Evolutionary conservation across 2,329 filamentous ascomycete species (phyloP).

Genomic region (Fusarium zealandicum): DNA sequence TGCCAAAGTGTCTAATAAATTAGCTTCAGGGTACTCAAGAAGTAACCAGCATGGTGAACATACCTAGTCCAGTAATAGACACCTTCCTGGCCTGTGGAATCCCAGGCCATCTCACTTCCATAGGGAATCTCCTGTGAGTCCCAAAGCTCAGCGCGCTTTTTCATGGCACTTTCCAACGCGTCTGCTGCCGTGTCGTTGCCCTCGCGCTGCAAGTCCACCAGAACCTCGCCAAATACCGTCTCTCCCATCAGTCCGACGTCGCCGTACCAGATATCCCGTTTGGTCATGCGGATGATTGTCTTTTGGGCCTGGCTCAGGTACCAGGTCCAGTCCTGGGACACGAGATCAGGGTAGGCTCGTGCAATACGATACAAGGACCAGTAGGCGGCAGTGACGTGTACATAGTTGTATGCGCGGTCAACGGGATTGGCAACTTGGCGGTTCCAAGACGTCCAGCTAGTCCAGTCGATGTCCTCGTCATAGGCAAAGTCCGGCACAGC

Average conservation of each 20-base stretch:
- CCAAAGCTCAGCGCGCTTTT: constrained; percentile 57
- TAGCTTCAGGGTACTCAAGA: background rate
- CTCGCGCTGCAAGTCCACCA: constrained; percentile 59
- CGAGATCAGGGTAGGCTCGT: constrained; percentile 54
- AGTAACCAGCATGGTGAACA: rapidly evolving
- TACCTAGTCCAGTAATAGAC: constrained; percentile 65
- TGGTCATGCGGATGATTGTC: constrained; percentile 53
- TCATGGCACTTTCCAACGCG: constrained; percentile 56
- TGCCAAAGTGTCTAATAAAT: constrained; percentile 56
- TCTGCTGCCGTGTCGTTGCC: constrained; percentile 49
- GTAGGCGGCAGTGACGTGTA: constrained; percentile 63
- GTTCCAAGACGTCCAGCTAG: constrained; percentile 60
- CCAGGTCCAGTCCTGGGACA: constrained; percentile 58
- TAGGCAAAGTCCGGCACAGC: constrained; percentile 55
- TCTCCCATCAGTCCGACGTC: constrained; percentile 65
- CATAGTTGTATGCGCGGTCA: constrained; percentile 65
- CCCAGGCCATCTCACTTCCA: constrained; percentile 69
- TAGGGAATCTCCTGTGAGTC: constrained; percentile 59
- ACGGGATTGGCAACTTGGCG: constrained; percentile 53
- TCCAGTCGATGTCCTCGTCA: constrained; percentile 54
- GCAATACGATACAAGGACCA: constrained; percentile 65
- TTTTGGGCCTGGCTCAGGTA: constrained; percentile 62
- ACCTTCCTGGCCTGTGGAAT: constrained; percentile 67
- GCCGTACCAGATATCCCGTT: constrained; percentile 52
- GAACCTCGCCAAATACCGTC: constrained; percentile 61